These are phyloP conservation scores for Sugiyamaella paludigena DNA, from an alignment of 1,139 yeast species.

Conservation along the genomic window DNA sequence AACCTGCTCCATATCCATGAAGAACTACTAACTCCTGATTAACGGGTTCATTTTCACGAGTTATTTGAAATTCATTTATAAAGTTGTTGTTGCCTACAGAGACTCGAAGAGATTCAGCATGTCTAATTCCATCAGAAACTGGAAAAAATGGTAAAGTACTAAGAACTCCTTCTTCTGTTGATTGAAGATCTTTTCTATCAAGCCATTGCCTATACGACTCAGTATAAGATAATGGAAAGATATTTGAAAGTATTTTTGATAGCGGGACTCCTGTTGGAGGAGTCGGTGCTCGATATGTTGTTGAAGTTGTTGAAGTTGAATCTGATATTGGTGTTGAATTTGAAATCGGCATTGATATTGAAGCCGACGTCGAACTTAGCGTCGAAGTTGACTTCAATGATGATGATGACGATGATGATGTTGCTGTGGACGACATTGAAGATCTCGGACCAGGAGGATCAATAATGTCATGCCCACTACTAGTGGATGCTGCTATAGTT, in stretches of 20 bases:
- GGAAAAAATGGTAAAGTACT: slow-evolving; percentile 63
- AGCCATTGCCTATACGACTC: slow-evolving; percentile 50
- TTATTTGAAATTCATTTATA: slow-evolving; percentile 57
- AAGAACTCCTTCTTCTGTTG: slow-evolving; percentile 47
- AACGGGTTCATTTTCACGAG: slow-evolving; percentile 25
- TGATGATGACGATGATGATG: no score
- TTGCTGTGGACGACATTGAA: background rate
- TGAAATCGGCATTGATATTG: no score
- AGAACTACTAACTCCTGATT: slow-evolving; percentile 53
- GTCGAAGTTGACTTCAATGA: no score
- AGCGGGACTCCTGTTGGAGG: slow-evolving; percentile 38
- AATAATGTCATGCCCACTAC: slow-evolving; percentile 14
- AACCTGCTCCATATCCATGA: slow-evolving; percentile 92
- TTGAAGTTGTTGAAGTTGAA: background rate
- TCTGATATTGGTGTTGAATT: background rate
- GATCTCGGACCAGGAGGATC: background rate
- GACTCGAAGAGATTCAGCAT: slow-evolving; percentile 51
- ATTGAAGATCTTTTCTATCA: slow-evolving; percentile 37
- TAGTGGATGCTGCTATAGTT: slow-evolving; percentile 11
- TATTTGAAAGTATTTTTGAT: slow-evolving; percentile 30
- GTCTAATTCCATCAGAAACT: slow-evolving; percentile 45
- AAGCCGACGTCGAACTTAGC: no score
- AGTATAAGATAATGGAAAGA: slow-evolving; percentile 39
- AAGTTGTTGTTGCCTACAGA: slow-evolving; percentile 46
- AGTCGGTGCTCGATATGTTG: slow-evolving; percentile 29